Percentiles rank a stretch among this genome's conserved stretches.
Conservation (phyloP, 306 rosid species). For the Calophaca sinica region DNA sequence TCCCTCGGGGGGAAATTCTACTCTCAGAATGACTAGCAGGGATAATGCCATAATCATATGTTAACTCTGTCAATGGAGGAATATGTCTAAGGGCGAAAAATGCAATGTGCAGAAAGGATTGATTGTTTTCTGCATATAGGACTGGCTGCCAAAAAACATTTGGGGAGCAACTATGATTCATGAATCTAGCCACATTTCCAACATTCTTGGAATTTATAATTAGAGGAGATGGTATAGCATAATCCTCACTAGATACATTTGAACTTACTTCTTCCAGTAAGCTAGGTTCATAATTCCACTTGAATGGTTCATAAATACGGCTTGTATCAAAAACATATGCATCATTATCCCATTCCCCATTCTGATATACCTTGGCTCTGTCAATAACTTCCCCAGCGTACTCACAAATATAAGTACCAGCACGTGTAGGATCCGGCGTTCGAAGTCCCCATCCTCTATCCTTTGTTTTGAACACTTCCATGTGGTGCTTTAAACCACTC, state of each 20-base stretch:
- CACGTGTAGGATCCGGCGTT: constrained; percentile 69
- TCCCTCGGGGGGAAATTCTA: constrained; percentile 44
- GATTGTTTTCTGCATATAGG: constrained; percentile 57
- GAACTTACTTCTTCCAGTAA: constrained; percentile 57
- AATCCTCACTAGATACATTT: constrained; percentile 50
- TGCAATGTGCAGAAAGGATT: constrained; percentile 63
- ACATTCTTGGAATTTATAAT: constrained; percentile 61
- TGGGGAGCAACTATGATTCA: constrained; percentile 80
- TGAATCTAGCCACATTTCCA: constrained; percentile 78
- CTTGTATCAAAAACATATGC: constrained; percentile 67
- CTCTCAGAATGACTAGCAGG: constrained; percentile 41
- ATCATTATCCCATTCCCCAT: constrained; percentile 47
- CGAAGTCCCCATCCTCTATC: constrained; percentile 79
- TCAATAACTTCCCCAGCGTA: constrained; percentile 73
- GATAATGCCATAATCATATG: constrained; percentile 67
- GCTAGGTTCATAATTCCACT: constrained; percentile 66
- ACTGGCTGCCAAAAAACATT: constrained; percentile 80
- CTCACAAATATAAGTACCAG: constrained; percentile 73
- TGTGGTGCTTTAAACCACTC: constrained; percentile 52
- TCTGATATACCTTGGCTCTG: constrained; percentile 40
- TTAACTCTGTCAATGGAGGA: constrained; percentile 73
- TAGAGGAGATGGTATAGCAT: constrained; percentile 57
- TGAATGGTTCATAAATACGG: constrained; percentile 55
- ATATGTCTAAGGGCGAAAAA: constrained; percentile 69
- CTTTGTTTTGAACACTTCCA: constrained; percentile 72